Evolutionary conservation across 2,329 filamentous ascomycete genomes (phyloP).

Genomic region (Aspergillus japonicus): DNA sequence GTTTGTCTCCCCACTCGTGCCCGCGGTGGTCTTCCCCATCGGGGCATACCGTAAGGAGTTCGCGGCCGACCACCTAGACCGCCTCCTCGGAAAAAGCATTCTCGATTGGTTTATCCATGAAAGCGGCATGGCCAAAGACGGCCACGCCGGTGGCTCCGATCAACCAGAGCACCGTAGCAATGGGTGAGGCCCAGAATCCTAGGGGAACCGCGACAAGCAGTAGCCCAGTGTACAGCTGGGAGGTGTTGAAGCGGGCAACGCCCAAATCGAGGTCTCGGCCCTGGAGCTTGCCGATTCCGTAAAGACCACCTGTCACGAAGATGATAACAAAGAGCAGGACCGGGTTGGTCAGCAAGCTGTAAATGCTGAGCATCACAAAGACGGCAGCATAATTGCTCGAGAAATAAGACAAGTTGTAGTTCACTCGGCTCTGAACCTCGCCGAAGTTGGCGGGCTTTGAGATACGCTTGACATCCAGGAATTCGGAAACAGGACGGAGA

Average conservation of each 20-base stretch:
- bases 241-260: slow-evolving; percentile 76
- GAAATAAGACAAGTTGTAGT: slow-evolving; percentile 97
- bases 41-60: slow-evolving; percentile 89
- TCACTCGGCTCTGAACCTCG: slow-evolving; percentile 87
- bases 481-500: slow-evolving; percentile 85
- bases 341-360: slow-evolving; percentile 86
- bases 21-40: slow-evolving; percentile 99
- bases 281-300: slow-evolving; percentile 83
- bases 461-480: slow-evolving; percentile 91
- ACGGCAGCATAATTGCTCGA: slow-evolving; percentile 97
- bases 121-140: slow-evolving; percentile 89
- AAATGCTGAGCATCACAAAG: slow-evolving; percentile 93
- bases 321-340: slow-evolving; percentile 88
- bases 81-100: slow-evolving; percentile 99
- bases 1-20: slow-evolving; percentile 66
- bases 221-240: slow-evolving; percentile 89
- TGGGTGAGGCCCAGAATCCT: slow-evolving; percentile 78
- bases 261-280: slow-evolving; percentile 87
- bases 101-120: slow-evolving; percentile 99
- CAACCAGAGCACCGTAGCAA: slow-evolving; percentile 87
- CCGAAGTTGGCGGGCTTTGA: slow-evolving; percentile 91
- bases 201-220: slow-evolving; percentile 80
- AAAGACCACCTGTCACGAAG: slow-evolving; percentile 82
- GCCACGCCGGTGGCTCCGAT: slow-evolving; percentile 92
- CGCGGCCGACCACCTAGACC: slow-evolving; percentile 99